Percentiles rank a stretch among this genome's conserved stretches.
These are phyloP conservation scores for Albugo laibachii DNA, from an alignment of 352 stramenopile species.

Conservation along the genomic window DNA sequence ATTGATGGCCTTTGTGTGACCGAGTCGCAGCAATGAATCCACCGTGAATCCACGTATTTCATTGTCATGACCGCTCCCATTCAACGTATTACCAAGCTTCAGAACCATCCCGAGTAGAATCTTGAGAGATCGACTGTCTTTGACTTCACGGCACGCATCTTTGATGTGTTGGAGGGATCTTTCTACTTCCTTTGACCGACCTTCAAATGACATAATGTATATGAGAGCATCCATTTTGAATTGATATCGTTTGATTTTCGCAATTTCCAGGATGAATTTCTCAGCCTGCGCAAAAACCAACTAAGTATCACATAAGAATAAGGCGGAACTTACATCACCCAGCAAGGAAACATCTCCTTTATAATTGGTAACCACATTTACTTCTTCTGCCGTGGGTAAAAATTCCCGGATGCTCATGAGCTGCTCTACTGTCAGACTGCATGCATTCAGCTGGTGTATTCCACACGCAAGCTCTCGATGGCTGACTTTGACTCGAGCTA, in stretches of 20 bases:
- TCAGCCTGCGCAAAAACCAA: slow-evolving; percentile 23
- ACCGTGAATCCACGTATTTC: slow-evolving; percentile 90
- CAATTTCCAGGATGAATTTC: slow-evolving; percentile 79
- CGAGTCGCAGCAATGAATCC: slow-evolving; percentile 84
- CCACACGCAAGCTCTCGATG: slow-evolving; percentile 75
- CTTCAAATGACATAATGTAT: slow-evolving; percentile 54
- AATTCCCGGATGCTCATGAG: slow-evolving; percentile 85
- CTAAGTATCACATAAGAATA: not conserved
- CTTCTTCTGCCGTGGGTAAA: slow-evolving; percentile 87
- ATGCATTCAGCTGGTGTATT: slow-evolving; percentile 44
- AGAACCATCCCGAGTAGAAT: slow-evolving; percentile 93
- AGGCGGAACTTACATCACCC: slow-evolving; percentile 24
- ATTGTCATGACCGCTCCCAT: slow-evolving; percentile 49
- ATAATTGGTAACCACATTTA: slow-evolving; percentile 59
- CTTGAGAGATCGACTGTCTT: slow-evolving; percentile 82
- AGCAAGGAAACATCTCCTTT: slow-evolving; percentile 33
- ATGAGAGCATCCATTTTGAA: slow-evolving; percentile 60
- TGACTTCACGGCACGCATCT: slow-evolving; percentile 86
- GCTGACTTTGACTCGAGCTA: slow-evolving; percentile 87
- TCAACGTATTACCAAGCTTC: slow-evolving; percentile 93
- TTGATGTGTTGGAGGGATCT: slow-evolving; percentile 66
- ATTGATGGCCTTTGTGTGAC: slow-evolving; percentile 90
- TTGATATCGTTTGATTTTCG: slow-evolving; percentile 47
- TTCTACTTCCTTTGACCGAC: slow-evolving; percentile 62
- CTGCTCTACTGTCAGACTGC: slow-evolving; percentile 39